Conservation (phyloP, 768 basidiomycete genomes). For the Gymnopilus junonius region DNA sequence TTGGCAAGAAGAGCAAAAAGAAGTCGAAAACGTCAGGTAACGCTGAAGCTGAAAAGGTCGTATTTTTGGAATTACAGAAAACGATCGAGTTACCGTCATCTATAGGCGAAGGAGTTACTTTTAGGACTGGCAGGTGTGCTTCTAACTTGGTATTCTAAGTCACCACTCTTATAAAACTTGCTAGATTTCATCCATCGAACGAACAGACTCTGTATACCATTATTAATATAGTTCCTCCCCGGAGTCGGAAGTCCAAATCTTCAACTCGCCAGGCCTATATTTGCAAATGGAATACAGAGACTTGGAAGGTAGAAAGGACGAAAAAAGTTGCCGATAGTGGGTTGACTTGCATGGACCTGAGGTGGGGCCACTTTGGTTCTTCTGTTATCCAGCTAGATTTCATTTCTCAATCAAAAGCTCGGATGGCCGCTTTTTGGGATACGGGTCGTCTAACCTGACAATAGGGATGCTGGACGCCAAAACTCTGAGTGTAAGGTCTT, state of each 20-base stretch:
- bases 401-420: conserved; percentile 47
- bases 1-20: conserved; percentile 46
- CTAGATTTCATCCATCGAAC: conserved; percentile 62
- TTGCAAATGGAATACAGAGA: conserved; percentile 72
- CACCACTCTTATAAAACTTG: background rate
- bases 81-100: conserved; percentile 59
- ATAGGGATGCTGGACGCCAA: conserved; percentile 83
- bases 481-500: conserved; percentile 69
- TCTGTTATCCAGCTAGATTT: background rate
- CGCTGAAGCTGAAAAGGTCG: conserved; percentile 16
- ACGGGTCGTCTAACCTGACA: conserved; percentile 85
- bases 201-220: conserved; percentile 66
- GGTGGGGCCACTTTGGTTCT: conserved; percentile 46
- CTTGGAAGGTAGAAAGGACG: conserved; percentile 68
- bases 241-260: conserved; percentile 56
- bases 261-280: conserved; percentile 64
- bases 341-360: conserved; percentile 87
- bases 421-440: conserved; percentile 83
- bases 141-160: background rate
- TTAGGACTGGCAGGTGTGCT: conserved; percentile 64
- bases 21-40: conserved; percentile 34
- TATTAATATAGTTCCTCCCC: conserved; percentile 70
- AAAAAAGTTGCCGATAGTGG: conserved; percentile 80
- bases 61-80: conserved; percentile 46
- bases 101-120: conserved; percentile 57